These are phyloP conservation scores for Vaccinium macrocarpon DNA, from an alignment of 148 eudicot genomes.

Conservation along the genomic window DNA sequence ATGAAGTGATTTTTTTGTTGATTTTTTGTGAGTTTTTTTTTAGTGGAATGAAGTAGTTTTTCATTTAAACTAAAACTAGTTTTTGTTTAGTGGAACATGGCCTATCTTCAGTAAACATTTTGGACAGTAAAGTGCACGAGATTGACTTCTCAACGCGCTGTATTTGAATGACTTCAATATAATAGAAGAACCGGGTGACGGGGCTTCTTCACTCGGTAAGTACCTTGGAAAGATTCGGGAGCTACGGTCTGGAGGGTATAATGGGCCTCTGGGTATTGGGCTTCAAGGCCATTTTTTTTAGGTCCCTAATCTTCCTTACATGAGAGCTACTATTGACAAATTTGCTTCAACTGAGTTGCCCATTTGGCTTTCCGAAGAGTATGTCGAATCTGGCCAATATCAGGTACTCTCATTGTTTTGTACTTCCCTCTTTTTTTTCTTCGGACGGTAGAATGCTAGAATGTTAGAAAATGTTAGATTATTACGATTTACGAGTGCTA, in stretches of 20 bases:
- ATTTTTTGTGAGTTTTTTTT: no score
- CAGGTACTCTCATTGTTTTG: slow-evolving; percentile 25
- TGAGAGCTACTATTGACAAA: slow-evolving; percentile 40
- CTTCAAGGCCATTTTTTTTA: slow-evolving; percentile 46
- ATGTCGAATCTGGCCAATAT: slow-evolving; percentile 27
- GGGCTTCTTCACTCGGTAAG: slow-evolving; percentile 25
- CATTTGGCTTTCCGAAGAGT: slow-evolving; percentile 48
- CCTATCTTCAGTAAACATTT: background rate
- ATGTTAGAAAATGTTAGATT: no score
- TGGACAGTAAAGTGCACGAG: slow-evolving; percentile 20
- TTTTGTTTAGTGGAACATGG: no score
- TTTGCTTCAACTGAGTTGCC: slow-evolving; percentile 36
- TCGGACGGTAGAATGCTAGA: no score
- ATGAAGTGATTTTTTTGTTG: no score
- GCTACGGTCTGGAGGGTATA: slow-evolving; percentile 17
- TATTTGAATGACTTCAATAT: slow-evolving; percentile 65
- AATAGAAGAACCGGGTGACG: slow-evolving; percentile 36
- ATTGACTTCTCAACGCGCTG: slow-evolving; percentile 24
- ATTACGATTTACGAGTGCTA: no score
- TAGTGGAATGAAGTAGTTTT: no score
- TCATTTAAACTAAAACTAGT: no score
- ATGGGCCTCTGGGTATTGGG: slow-evolving; percentile 25
- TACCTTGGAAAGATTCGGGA: slow-evolving; percentile 36
- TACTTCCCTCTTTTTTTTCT: no score
- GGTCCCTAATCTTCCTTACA: slow-evolving; percentile 31